These are phyloP conservation scores for Nemophila menziesii DNA, from an alignment of 257 asterid species.

Conservation along the genomic window DNA sequence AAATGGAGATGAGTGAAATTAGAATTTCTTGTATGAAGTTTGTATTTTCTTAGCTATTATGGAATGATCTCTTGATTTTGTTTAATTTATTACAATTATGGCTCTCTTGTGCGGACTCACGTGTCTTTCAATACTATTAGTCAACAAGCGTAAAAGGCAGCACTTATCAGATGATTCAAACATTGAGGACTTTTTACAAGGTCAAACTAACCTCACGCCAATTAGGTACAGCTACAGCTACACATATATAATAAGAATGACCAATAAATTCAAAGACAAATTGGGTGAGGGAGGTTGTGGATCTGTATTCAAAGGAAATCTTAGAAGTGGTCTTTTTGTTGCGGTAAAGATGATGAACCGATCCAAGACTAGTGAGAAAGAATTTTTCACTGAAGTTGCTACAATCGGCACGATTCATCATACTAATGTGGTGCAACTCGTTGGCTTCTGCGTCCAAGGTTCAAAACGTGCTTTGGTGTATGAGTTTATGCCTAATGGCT, in stretches of 20 bases:
- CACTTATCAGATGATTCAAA: slow-evolving; percentile 19
- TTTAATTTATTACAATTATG: neutral
- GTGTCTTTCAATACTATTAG: neutral
- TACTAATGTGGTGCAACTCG: slow-evolving; percentile 49
- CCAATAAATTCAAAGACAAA: slow-evolving; percentile 34
- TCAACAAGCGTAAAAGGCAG: slow-evolving; percentile 18
- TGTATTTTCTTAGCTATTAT: too few species aligned
- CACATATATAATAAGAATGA: slow-evolving; percentile 40
- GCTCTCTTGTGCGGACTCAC: neutral
- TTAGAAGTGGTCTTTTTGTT: slow-evolving; percentile 36
- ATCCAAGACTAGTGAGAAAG: slow-evolving; percentile 49
- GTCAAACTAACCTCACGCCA: slow-evolving; percentile 49
- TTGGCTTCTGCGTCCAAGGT: slow-evolving; percentile 71
- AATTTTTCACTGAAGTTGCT: slow-evolving; percentile 52
- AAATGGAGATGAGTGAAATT: too few species aligned
- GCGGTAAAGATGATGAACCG: slow-evolving; percentile 53
- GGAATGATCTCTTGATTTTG: neutral
- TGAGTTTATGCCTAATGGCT: slow-evolving; percentile 42
- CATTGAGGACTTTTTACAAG: slow-evolving; percentile 39
- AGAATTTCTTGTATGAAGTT: too few species aligned
- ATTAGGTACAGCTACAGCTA: slow-evolving; percentile 44
- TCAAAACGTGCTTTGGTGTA: slow-evolving; percentile 49
- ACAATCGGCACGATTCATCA: slow-evolving; percentile 66
- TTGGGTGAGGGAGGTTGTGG: slow-evolving; percentile 67
- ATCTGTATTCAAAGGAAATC: slow-evolving; percentile 52